Percentiles rank a stretch among this genome's conserved stretches.
Evolutionary conservation across 2,329 filamentous ascomycete species (phyloP).

Genomic region (Didymellaceae sp.): DNA sequence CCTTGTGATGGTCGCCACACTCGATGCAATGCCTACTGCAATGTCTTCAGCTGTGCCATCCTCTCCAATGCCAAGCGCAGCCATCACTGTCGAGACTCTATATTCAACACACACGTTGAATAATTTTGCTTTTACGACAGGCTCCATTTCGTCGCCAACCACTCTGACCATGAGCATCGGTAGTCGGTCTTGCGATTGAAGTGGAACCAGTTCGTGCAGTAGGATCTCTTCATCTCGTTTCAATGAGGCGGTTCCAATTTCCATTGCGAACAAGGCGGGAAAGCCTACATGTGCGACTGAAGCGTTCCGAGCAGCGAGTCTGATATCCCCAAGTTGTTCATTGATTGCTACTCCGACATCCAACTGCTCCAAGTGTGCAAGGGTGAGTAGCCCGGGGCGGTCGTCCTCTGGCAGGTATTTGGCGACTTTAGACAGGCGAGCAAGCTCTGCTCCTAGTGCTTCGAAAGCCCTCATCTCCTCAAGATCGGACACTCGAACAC

Average conservation of each 20-base stretch:
- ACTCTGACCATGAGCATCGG: conserved; percentile 86
- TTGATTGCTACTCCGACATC: conserved; percentile 69
- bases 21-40: conserved; percentile 76
- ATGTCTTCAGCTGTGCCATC: conserved; percentile 70
- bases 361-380: conserved; percentile 70
- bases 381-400: conserved; percentile 81
- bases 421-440: conserved; percentile 82
- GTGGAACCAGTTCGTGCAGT: conserved; percentile 65
- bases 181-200: conserved; percentile 49
- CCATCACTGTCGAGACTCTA: conserved; percentile 81
- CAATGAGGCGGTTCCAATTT: conserved; percentile 68
- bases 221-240: conserved; percentile 75
- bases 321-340: conserved; percentile 69
- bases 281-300: conserved; percentile 71
- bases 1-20: conserved; percentile 77
- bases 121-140: conserved; percentile 84
- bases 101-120: conserved; percentile 89
- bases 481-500: conserved; percentile 67
- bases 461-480: conserved; percentile 72
- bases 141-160: conserved; percentile 93
- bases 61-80: conserved; percentile 73
- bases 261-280: conserved; percentile 81
- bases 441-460: conserved; percentile 76
- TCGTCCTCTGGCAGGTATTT: conserved; percentile 98
- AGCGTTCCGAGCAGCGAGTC: conserved; percentile 36